These are phyloP conservation scores for Neocatenulostroma microsporum DNA, from an alignment of 2,329 filamentous ascomycete species.

Conservation along the genomic window DNA sequence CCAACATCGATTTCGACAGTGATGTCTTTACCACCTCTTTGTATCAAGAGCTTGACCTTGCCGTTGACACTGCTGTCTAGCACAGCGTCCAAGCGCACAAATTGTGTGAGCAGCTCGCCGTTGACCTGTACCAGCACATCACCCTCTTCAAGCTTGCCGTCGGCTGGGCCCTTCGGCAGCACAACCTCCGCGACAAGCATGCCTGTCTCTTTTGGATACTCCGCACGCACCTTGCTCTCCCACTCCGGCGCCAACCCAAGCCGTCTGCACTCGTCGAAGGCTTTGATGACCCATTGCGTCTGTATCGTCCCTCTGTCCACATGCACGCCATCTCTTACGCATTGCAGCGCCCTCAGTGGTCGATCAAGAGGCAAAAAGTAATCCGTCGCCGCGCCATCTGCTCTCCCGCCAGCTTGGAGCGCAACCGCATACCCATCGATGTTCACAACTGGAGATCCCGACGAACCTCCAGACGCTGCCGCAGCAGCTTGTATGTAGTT, in stretches of 20 bases:
- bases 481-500: slow-evolving; percentile 98
- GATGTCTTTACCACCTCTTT: slow-evolving; percentile 80
- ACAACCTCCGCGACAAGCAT: slow-evolving; percentile 97
- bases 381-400: slow-evolving; percentile 91
- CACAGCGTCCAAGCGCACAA: slow-evolving; percentile 83
- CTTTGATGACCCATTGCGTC: slow-evolving; percentile 92
- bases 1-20: slow-evolving; percentile 79
- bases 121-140: slow-evolving; percentile 93
- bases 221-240: slow-evolving; percentile 74
- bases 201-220: slow-evolving; percentile 87
- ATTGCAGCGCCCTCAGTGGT: slow-evolving; percentile 76
- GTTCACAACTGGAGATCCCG: slow-evolving; percentile 96
- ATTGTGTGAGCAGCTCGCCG: slow-evolving; percentile 84
- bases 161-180: slow-evolving; percentile 79
- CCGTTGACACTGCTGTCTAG: slow-evolving; percentile 78
- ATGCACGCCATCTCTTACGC: slow-evolving; percentile 65
- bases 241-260: slow-evolving; percentile 76
- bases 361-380: slow-evolving; percentile 94
- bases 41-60: slow-evolving; percentile 71
- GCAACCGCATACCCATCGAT: slow-evolving; percentile 88
- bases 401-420: slow-evolving; percentile 85
- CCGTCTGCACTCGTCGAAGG: slow-evolving; percentile 92
- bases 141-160: slow-evolving; percentile 82
- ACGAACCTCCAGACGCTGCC: slow-evolving; percentile 91
- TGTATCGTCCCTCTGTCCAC: slow-evolving; percentile 95